These are phyloP conservation scores for Cladophialophora exuberans DNA, from an alignment of 2,329 filamentous ascomycete species.

Conservation along the genomic window DNA sequence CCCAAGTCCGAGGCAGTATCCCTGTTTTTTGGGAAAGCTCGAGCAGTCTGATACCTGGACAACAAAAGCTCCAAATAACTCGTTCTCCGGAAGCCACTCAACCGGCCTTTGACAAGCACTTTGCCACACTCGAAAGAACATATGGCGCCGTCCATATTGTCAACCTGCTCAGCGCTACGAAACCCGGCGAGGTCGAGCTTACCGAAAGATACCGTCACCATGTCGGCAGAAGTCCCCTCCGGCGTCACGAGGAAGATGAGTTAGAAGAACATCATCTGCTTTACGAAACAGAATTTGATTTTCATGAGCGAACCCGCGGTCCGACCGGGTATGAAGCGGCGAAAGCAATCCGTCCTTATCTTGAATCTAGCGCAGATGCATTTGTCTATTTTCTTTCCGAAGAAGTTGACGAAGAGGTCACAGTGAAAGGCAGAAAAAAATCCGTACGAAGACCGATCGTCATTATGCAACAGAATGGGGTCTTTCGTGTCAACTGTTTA, in stretches of 20 bases:
- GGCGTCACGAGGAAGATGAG: slow-evolving; percentile 55
- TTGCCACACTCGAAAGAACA: slow-evolving; percentile 78
- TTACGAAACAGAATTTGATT: slow-evolving; percentile 87
- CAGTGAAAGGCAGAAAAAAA: slow-evolving; percentile 45
- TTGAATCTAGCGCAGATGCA: slow-evolving; percentile 76
- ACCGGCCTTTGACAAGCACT: slow-evolving; percentile 93
- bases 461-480: slow-evolving; percentile 88
- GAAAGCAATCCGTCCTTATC: slow-evolving; percentile 76
- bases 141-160: slow-evolving; percentile 93
- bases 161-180: slow-evolving; percentile 89
- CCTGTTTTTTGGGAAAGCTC: slow-evolving; percentile 97
- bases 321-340: slow-evolving; percentile 88
- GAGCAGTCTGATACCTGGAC: slow-evolving; percentile 81
- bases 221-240: slow-evolving; percentile 73
- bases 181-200: slow-evolving; percentile 82
- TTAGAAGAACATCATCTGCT: slow-evolving; percentile 70
- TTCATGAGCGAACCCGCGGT: slow-evolving; percentile 89
- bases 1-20: slow-evolving; percentile 88
- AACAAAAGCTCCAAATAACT: slow-evolving; percentile 92
- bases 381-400: slow-evolving; percentile 94
- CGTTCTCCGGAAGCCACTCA: slow-evolving; percentile 88
- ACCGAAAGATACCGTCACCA: slow-evolving; percentile 79
- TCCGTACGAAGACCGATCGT: slow-evolving; percentile 57
- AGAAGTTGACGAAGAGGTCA: slow-evolving; percentile 60
- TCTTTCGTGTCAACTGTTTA: slow-evolving; percentile 93